phyloP scores from a whole-genome alignment of 129 eudicot genomes.

The Pulicaria dysenterica region DNA sequence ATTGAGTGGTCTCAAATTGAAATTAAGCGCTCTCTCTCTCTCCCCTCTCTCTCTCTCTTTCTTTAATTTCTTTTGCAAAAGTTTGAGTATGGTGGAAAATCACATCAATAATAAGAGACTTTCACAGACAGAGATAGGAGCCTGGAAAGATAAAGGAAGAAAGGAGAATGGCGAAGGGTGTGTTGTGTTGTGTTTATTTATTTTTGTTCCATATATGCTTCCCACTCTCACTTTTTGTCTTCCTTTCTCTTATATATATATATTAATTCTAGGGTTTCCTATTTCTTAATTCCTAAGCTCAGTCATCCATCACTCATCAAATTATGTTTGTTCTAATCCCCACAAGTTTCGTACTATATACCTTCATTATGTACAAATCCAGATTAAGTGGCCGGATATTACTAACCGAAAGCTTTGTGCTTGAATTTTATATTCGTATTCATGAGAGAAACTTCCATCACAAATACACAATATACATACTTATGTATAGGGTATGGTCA shows the following conservation, averaged over 20 bases:
- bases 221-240: conserved; percentile 45
- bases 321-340: conserved; percentile 8
- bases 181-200: conserved; percentile 44
- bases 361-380: not conserved
- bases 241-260: conserved; percentile 9
- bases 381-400: too few species aligned
- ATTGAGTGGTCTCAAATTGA: conserved; percentile 33
- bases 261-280: conserved; percentile 34
- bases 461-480: too few species aligned
- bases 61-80: conserved; percentile 42
- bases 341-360: not conserved
- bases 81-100: conserved; percentile 51
- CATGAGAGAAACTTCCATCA: too few species aligned
- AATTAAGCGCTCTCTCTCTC: too few species aligned
- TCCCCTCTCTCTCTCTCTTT: too few species aligned
- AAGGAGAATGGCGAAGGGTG: conserved; percentile 33
- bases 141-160: conserved; percentile 41
- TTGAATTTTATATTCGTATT: too few species aligned
- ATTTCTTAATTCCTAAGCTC: conserved; percentile 26
- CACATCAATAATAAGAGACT: conserved; percentile 50
- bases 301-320: not conserved
- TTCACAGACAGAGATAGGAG: conserved; percentile 47
- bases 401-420: too few species aligned
- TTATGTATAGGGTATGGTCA: too few species aligned
- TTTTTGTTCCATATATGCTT: conserved; percentile 32